phyloP scores from a whole-genome alignment of 345 rosid species.

The Aquilaria sinensis region DNA sequence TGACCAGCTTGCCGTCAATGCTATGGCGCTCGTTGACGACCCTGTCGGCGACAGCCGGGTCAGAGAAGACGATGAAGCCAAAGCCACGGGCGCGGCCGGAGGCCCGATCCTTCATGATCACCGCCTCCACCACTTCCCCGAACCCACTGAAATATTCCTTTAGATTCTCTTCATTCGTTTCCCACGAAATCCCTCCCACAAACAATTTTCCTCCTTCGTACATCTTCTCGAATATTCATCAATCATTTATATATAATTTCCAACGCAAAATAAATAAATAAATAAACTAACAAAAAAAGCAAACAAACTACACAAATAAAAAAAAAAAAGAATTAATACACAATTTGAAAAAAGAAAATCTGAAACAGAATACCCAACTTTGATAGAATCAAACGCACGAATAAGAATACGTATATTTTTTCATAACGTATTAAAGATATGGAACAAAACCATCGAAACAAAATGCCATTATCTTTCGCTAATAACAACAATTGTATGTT shows the following conservation, averaged over 20 bases:
- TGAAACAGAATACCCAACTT: too few relatives aligned
- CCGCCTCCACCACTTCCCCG: slow-evolving; percentile 95
- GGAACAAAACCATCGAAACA: too few relatives aligned
- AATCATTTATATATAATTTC: not conserved
- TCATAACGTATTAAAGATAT: too few relatives aligned
- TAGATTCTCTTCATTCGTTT: slow-evolving; percentile 89
- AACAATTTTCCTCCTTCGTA: slow-evolving; percentile 88
- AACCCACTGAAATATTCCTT: slow-evolving; percentile 81
- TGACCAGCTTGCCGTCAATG: slow-evolving; percentile 91
- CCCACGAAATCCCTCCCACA: slow-evolving; percentile 99
- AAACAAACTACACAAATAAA: slow-evolving; percentile 6
- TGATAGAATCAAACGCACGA: too few relatives aligned
- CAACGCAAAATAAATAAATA: not conserved
- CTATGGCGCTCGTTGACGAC: slow-evolving; percentile 82
- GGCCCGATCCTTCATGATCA: slow-evolving; percentile 96
- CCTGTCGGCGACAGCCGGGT: slow-evolving; percentile 80
- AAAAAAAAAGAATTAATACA: too few relatives aligned
- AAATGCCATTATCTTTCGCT: too few relatives aligned
- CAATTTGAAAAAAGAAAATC: too few relatives aligned
- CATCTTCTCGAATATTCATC: slow-evolving; percentile 51
- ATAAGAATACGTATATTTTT: too few relatives aligned
- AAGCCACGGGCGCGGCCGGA: slow-evolving; percentile 99
- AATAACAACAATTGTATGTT: too few relatives aligned
- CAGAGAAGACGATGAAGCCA: slow-evolving; percentile 92
- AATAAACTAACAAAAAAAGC: slow-evolving; percentile 7